These are phyloP conservation scores for Trichoderma cornu-damae DNA, from an alignment of 2,329 filamentous ascomycete species.

Conservation along the genomic window DNA sequence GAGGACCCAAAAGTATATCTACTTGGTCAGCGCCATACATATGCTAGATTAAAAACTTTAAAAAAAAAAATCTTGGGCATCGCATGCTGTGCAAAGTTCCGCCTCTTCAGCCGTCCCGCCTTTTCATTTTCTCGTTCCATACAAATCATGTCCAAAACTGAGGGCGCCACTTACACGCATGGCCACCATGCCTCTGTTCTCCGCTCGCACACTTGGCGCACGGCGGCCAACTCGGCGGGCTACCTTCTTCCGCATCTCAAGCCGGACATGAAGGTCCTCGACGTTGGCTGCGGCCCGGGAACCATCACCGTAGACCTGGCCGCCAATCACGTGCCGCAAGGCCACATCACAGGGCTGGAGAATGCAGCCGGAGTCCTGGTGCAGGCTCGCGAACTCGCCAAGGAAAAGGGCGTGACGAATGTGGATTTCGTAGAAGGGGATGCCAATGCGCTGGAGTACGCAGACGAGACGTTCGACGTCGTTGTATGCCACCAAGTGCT, in stretches of 20 bases:
- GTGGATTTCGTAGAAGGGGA: conserved; percentile 33
- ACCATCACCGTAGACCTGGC: conserved; percentile 42
- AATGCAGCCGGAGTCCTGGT: conserved; percentile 31
- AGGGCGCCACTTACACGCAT: conserved; percentile 31
- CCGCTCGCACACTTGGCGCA: conserved; percentile 37
- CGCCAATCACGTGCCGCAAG: conserved; percentile 31
- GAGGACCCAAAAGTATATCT: background rate
- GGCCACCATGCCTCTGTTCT: conserved; percentile 38
- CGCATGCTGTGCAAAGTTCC: background rate
- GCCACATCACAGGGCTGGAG: conserved; percentile 38
- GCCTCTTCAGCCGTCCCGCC: background rate
- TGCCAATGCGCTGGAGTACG: conserved; percentile 31
- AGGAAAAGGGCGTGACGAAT: conserved; percentile 29
- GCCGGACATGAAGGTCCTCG: conserved; percentile 37
- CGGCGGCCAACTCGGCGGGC: conserved; percentile 38
- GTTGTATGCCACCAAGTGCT: conserved; percentile 38
- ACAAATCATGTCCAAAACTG: conserved; percentile 11
- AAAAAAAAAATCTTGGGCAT: too few relatives aligned
- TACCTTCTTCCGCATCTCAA: conserved; percentile 40
- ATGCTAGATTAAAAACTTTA: too few relatives aligned
- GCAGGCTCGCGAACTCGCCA: conserved; percentile 28
- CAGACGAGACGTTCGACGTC: conserved; percentile 37
- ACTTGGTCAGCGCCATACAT: conserved; percentile 2
- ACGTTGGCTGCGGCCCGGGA: conserved; percentile 46
- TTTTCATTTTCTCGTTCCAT: background rate